These are phyloP conservation scores for Xeromyces bisporus DNA, from an alignment of 495 filamentous ascomycete genomes.

Conservation along the genomic window DNA sequence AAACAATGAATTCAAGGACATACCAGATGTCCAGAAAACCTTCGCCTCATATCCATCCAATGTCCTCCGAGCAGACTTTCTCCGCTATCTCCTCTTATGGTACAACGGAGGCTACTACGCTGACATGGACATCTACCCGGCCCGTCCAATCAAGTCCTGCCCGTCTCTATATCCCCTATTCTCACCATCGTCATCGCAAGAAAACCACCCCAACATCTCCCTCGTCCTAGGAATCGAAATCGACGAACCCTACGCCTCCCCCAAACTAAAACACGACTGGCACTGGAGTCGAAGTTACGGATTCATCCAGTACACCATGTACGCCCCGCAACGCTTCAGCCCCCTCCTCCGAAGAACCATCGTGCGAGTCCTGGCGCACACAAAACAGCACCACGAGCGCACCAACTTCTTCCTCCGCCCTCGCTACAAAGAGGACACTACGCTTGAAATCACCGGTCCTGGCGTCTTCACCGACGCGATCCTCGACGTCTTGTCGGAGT, in stretches of 20 bases:
- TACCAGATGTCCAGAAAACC: constrained; percentile 14
- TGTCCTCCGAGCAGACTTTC: constrained; percentile 28
- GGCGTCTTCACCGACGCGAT: constrained; percentile 27
- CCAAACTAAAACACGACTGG: constrained; percentile 19
- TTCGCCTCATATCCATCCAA: constrained; percentile 21
- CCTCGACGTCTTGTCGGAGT: constrained; percentile 19
- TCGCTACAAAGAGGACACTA: constrained; percentile 7
- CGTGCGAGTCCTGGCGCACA: constrained; percentile 22
- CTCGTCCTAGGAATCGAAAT: constrained; percentile 25
- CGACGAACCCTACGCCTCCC: constrained; percentile 24
- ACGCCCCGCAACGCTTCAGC: constrained; percentile 24
- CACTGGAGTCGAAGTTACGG: constrained; percentile 24
- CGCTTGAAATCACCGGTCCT: constrained; percentile 21
- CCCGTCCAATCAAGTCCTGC: constrained; percentile 15
- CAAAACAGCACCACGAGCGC: constrained; percentile 11
- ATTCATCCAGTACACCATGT: constrained; percentile 26
- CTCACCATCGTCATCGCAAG: constrained; percentile 1
- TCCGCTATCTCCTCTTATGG: constrained; percentile 33
- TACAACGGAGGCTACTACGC: constrained; percentile 35
- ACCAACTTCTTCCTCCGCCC: constrained; percentile 4
- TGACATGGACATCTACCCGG: constrained; percentile 28
- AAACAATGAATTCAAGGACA: constrained; percentile 8
- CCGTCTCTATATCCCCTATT: constrained; percentile 14
- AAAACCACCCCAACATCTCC: constrained; percentile 12
- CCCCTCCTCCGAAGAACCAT: constrained; percentile 20